A percentile compares a stretch with the other conserved stretches of the same genome.
These are phyloP conservation scores for Plectosphaerella sp. DNA, from an alignment of 2,329 filamentous ascomycete species.

Conservation along the genomic window DNA sequence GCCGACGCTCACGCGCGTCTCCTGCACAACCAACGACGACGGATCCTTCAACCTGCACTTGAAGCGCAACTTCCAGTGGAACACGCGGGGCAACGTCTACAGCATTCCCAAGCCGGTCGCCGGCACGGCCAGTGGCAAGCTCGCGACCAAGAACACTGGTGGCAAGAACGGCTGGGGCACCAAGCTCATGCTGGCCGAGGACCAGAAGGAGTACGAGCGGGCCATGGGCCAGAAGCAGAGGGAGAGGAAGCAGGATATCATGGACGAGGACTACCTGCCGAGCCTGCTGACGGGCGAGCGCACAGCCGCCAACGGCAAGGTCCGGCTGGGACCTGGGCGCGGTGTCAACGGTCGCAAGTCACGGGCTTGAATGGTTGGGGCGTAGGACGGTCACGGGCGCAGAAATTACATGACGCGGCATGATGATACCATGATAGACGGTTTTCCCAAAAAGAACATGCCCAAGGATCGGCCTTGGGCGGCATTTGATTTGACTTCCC, in stretches of 20 bases:
- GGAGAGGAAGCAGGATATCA: constrained; percentile 71
- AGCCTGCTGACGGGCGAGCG: constrained; percentile 78
- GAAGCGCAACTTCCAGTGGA: constrained; percentile 95
- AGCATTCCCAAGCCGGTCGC: constrained; percentile 87
- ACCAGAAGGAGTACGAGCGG: constrained; percentile 86
- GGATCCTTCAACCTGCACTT: constrained; percentile 83
- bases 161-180: constrained; percentile 86
- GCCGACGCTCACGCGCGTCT: constrained; percentile 76
- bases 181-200: constrained; percentile 80
- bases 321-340: constrained; percentile 78
- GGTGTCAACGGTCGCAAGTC: constrained; percentile 60
- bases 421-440: constrained; percentile 13
- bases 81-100: constrained; percentile 86
- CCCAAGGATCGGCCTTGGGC: not conserved
- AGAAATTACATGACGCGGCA: not conserved
- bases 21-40: constrained; percentile 75
- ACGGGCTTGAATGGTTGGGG: not conserved
- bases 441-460: constrained; percentile 1
- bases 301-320: constrained; percentile 57
- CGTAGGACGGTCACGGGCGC: not conserved
- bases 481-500: not conserved
- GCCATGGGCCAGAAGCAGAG: constrained; percentile 61
- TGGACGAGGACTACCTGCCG: constrained; percentile 94
- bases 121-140: constrained; percentile 75
- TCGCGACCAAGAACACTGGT: constrained; percentile 58